A percentile compares a stretch with the other conserved stretches of the same genome.
phyloP scores from a whole-genome alignment of 352 stramenopile species.

The Phytopythium ostracodes region DNA sequence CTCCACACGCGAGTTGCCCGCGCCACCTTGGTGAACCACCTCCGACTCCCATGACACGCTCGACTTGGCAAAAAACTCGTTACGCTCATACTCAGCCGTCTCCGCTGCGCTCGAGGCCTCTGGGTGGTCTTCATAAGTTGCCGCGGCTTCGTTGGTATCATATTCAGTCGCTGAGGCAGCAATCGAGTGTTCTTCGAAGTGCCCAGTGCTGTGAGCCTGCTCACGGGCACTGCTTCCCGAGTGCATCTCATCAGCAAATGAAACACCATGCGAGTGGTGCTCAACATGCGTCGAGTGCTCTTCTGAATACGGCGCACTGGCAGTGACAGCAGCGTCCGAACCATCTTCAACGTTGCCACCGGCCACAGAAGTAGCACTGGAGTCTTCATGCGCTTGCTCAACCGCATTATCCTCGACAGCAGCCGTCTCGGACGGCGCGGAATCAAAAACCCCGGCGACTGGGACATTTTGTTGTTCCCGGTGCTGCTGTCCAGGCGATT shows the following conservation, averaged over 20 bases:
- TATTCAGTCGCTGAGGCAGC: neutral
- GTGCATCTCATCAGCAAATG: slow-evolving; percentile 1
- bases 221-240: neutral
- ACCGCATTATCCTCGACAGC: neutral
- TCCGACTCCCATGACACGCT: slow-evolving; percentile 1
- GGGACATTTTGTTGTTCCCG: neutral
- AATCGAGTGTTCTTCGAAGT: neutral
- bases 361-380: neutral
- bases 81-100: neutral
- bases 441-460: neutral
- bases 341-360: neutral
- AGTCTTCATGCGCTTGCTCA: neutral
- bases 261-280: slow-evolving; percentile 4
- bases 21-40: neutral
- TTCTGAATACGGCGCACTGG: neutral
- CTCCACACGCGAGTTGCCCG: neutral
- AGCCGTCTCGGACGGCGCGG: neutral
- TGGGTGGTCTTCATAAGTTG: neutral
- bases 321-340: neutral
- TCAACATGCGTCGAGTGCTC: slow-evolving; percentile 1
- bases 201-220: neutral
- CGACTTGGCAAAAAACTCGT: slow-evolving; percentile 1
- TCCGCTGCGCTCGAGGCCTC: neutral
- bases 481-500: neutral
- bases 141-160: neutral